Conservation (phyloP, 2,329 filamentous ascomycete genomes). For the Monosporascus ibericus region DNA sequence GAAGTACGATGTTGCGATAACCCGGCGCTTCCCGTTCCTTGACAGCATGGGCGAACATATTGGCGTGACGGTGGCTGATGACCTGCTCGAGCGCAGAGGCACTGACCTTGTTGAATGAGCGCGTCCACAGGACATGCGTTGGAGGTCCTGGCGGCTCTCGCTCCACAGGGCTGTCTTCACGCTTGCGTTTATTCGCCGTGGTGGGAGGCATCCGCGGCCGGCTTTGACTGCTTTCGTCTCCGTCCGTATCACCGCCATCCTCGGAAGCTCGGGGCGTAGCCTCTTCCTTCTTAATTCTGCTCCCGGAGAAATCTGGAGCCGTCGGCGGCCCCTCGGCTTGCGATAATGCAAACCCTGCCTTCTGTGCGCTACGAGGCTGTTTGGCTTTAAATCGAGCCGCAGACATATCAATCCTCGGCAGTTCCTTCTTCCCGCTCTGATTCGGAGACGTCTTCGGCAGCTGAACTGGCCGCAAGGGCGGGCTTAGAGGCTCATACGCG, state of each 20-base stretch:
- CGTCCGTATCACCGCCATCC: conserved; percentile 49
- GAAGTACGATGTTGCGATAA: conserved; percentile 67
- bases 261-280: conserved; percentile 48
- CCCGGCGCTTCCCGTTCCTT: conserved; percentile 71
- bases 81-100: conserved; percentile 71
- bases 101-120: conserved; percentile 68
- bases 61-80: conserved; percentile 68
- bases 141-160: conserved; percentile 47
- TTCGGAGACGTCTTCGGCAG: conserved; percentile 28
- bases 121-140: conserved; percentile 67
- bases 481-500: conserved; percentile 53
- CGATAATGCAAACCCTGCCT: conserved; percentile 23
- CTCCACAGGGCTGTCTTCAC: conserved; percentile 44
- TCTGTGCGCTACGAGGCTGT: conserved; percentile 30
- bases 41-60: conserved; percentile 71
- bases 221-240: conserved; percentile 44
- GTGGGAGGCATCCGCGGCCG: conserved; percentile 30
- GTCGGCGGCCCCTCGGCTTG: conserved; percentile 42
- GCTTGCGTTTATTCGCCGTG: conserved; percentile 48
- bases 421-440: conserved; percentile 28
- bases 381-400: conserved; percentile 22
- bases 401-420: conserved; percentile 23
- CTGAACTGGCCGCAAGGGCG: conserved; percentile 35
- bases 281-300: conserved; percentile 54
- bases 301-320: conserved; percentile 33